Conservation (phyloP, 2,329 filamentous ascomycete genomes). For the Penicillium sp. region DNA sequence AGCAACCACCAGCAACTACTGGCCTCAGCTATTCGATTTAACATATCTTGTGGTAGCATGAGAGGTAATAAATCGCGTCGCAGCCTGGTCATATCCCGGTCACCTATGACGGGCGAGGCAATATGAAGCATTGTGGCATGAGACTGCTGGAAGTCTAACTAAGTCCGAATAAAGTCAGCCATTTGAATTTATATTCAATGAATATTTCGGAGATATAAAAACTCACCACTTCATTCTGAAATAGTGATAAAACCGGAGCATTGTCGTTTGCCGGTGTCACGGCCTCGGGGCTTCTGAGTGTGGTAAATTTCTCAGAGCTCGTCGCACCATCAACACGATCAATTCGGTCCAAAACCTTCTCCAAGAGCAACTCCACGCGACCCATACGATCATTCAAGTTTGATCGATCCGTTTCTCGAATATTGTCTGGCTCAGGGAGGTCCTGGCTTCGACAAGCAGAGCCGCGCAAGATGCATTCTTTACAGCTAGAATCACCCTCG, state of each 20-base stretch:
- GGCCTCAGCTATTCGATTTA: constrained; percentile 8
- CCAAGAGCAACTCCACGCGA: constrained; percentile 15
- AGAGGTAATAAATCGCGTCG: constrained; percentile 6
- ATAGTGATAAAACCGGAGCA: constrained; percentile 13
- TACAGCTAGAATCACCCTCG: constrained; percentile 14
- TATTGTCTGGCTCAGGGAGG: constrained; percentile 16
- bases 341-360: constrained; percentile 7
- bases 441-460: constrained; percentile 19
- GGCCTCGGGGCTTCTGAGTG: not conserved
- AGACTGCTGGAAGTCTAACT: not conserved
- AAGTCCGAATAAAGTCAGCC: not conserved
- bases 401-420: constrained; percentile 13
- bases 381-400: constrained; percentile 15
- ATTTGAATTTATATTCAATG: too few relatives aligned
- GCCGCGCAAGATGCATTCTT: constrained; percentile 15
- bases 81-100: not conserved
- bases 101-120: not conserved
- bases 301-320: not conserved
- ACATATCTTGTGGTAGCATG: constrained; percentile 2
- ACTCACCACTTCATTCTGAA: constrained; percentile 12
- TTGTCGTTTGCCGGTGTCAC: constrained; percentile 11
- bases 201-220: not conserved
- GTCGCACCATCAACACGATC: not conserved
- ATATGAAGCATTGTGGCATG: not conserved
- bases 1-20: constrained; percentile 16